A percentile compares a stretch with the other conserved stretches of the same genome.
phyloP scores from a whole-genome alignment of 179 eudicot genomes.

The Sideroxylon spinosum region DNA sequence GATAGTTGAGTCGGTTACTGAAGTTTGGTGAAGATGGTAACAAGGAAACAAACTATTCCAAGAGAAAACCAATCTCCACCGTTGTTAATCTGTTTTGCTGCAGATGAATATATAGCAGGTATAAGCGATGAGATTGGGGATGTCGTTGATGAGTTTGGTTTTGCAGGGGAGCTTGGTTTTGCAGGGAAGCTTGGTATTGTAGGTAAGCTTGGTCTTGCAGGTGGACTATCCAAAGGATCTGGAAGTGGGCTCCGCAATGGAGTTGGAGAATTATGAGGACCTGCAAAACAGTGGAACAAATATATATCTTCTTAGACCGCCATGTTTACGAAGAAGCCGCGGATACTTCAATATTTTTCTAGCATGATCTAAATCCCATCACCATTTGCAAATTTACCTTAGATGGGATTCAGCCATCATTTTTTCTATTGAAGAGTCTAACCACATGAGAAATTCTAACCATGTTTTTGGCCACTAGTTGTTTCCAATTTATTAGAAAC shows the following conservation, averaged over 20 bases:
- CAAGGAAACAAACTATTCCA: not conserved
- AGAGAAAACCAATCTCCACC: not conserved
- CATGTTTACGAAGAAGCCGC: not conserved
- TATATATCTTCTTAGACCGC: not conserved
- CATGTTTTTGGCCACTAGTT: too few relatives aligned
- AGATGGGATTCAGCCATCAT: not conserved
- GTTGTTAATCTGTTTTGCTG: not conserved
- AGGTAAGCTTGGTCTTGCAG: constrained; percentile 4
- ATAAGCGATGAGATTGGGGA: not conserved
- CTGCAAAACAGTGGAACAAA: constrained; percentile 16
- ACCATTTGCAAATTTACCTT: not conserved
- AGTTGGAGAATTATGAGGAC: constrained; percentile 8
- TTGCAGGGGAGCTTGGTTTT: constrained; percentile 1
- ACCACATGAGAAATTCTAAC: too few relatives aligned
- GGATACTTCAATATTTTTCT: not conserved
- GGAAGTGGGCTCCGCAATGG: constrained; percentile 10
- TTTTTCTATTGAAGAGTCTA: not conserved
- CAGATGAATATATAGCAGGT: not conserved
- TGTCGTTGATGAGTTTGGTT: constrained; percentile 2
- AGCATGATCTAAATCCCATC: not conserved
- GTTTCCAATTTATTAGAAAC: too few relatives aligned
- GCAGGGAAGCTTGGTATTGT: constrained; percentile 9
- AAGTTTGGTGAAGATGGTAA: not conserved
- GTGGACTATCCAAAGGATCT: constrained; percentile 4
- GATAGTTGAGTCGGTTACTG: not conserved